Evolutionary conservation across 2,329 filamentous ascomycete species (phyloP).

Genomic region (Fusarium sterilihyphosum): DNA sequence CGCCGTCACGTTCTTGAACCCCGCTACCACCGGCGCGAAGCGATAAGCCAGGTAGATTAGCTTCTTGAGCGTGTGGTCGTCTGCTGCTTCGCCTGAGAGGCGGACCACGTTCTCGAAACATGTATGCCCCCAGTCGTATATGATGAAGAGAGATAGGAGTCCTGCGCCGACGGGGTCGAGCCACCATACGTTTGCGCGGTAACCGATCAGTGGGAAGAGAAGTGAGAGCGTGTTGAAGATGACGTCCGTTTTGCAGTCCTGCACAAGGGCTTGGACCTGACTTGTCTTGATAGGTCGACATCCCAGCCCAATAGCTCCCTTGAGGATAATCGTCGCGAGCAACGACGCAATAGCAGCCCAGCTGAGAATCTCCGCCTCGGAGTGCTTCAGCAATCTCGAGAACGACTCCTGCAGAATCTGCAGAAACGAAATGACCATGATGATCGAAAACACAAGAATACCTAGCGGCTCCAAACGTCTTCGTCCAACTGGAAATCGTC

Average conservation of each 20-base stretch:
- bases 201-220: constrained; percentile 79
- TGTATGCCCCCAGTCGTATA: constrained; percentile 74
- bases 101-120: constrained; percentile 46
- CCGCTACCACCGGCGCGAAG: constrained; percentile 46
- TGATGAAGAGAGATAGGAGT: constrained; percentile 72
- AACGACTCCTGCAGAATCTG: constrained; percentile 78
- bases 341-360: constrained; percentile 58
- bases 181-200: constrained; percentile 71
- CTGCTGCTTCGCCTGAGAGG: constrained; percentile 47
- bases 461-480: constrained; percentile 77
- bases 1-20: constrained; percentile 48
- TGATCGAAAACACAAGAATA: constrained; percentile 80
- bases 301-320: constrained; percentile 83
- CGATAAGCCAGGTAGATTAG: constrained; percentile 48
- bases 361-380: constrained; percentile 52
- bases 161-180: constrained; percentile 70
- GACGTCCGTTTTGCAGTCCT: constrained; percentile 70
- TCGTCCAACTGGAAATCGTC: constrained; percentile 78
- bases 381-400: constrained; percentile 67
- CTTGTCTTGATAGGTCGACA: constrained; percentile 84
- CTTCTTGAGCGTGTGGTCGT: constrained; percentile 45
- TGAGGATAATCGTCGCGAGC: constrained; percentile 79
- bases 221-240: constrained; percentile 90
- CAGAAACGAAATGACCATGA: constrained; percentile 84
- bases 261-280: constrained; percentile 76